Evolutionary conservation across 163 green algal genomes (phyloP), one percentile per base, ranked within the genome.

Genomic region (Chlamydomonas reinhardtii): DNA sequence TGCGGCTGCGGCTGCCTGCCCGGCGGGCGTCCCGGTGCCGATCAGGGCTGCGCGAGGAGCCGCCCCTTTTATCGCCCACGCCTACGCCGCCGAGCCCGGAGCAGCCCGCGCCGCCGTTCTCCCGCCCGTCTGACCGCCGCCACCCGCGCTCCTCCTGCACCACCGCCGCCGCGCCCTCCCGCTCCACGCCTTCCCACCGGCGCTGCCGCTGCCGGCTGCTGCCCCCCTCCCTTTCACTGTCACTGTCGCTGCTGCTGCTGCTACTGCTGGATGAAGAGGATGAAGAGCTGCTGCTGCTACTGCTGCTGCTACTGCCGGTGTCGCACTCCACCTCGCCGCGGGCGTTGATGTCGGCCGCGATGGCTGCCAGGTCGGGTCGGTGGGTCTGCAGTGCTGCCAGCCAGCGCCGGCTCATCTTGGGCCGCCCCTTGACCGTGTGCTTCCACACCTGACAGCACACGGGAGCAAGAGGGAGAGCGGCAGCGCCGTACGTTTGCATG

Each of bases 371-470:
- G 48, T 98, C 96, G 0, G 93, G 94, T 11, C 95, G 91, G 71
- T 87, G 73, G 32, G 81, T 34, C 39, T 82, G 69, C 88, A 98
- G 88, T 17, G 80, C 89, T 19, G 52, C 59, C 56, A 97, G 91
- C 96, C 95, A 97, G 70, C 93, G 93, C 12, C 73, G 75, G 27
- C 81, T 93, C 93, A 98, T 97, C 88, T 98, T 98, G 69, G 96
- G 96, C 48, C 96, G 89, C 16, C 93, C 94, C 32, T 91, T 93
- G 11, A 74, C 75, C 11, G 93, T 94, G 87, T 96, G 94, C 32
- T 91, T 91, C 94, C 95, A 98, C 8, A 94, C 93, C 74, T 92
- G 48, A n/a, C n/a, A n/a, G n/a, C n/a, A n/a, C n/a, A n/a, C n/a
- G n/a, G n/a, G n/a, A n/a, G n/a, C n/a, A n/a, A n/a, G n/a, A n/a